Conservation (phyloP, 2,329 filamentous ascomycete species). For the Aureobasidium sp. region DNA sequence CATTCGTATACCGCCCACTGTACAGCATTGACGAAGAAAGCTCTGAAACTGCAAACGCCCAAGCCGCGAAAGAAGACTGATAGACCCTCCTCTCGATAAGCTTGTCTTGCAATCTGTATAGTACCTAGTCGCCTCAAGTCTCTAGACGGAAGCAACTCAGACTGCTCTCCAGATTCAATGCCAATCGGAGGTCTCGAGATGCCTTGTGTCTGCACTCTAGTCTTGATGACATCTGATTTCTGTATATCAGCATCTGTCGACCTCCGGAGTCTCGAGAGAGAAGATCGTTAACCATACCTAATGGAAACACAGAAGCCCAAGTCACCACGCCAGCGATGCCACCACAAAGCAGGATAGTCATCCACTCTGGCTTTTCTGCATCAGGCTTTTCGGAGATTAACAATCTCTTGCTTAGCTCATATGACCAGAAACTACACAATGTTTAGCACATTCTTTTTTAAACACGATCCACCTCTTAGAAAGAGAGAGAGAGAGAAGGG, state of each 20-base stretch:
- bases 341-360: conserved; percentile 60
- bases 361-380: conserved; percentile 16
- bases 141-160: not conserved
- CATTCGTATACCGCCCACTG: conserved; percentile 61
- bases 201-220: conserved; percentile 72
- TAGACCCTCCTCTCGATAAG: conserved; percentile 64
- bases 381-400: conserved; percentile 31
- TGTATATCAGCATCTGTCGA: not conserved
- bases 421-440: conserved; percentile 67
- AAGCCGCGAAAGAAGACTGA: conserved; percentile 77
- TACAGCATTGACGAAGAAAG: conserved; percentile 90
- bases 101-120: conserved; percentile 55
- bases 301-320: conserved; percentile 83
- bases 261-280: not conserved
- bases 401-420: conserved; percentile 64
- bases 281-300: conserved; percentile 35
- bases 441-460: not conserved
- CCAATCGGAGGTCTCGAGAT: conserved; percentile 20
- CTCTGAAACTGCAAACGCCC: conserved; percentile 72
- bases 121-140: conserved; percentile 41
- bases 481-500: not conserved
- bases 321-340: conserved; percentile 81
- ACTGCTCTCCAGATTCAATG: conserved; percentile 17
- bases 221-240: conserved; percentile 74
- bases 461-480: not conserved